Conservation (phyloP, 805 yeast species). For the Starmerella ratchasimensis region DNA sequence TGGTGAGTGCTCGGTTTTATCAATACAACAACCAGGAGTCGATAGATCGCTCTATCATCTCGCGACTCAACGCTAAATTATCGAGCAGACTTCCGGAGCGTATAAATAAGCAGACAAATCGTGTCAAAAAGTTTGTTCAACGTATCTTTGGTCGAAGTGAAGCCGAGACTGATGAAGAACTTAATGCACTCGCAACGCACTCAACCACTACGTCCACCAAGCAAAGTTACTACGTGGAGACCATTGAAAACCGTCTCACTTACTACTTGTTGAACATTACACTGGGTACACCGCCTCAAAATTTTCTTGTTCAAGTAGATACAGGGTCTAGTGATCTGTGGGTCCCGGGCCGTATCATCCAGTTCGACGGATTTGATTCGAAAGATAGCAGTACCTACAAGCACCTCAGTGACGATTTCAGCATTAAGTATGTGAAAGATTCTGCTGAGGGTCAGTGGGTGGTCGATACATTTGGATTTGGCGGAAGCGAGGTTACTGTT, state of each 20-base stretch:
- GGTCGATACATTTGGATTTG: slow-evolving; percentile 42
- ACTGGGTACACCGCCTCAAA: slow-evolving; percentile 41
- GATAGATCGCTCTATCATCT: slow-evolving; percentile 1
- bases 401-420: slow-evolving; percentile 16
- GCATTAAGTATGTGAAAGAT: slow-evolving; percentile 31
- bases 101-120: background rate
- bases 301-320: slow-evolving; percentile 48
- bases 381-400: slow-evolving; percentile 13
- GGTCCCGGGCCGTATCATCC: slow-evolving; percentile 19
- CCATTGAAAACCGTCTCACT: slow-evolving; percentile 22
- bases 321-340: slow-evolving; percentile 44
- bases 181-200: too few relatives aligned
- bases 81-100: background rate
- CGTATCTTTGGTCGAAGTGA: background rate
- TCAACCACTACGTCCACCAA: too few relatives aligned
- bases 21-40: slow-evolving; percentile 5
- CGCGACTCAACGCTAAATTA: slow-evolving; percentile 7
- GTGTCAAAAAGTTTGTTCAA: background rate
- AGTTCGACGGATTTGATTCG: slow-evolving; percentile 19
- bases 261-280: slow-evolving; percentile 25
- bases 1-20: slow-evolving; percentile 9
- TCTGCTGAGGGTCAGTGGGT: slow-evolving; percentile 49
- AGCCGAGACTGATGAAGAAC: background rate
- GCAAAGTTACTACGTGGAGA: slow-evolving; percentile 2
- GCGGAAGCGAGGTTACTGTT: slow-evolving; percentile 30